Base-by-base conservation (phyloP, 257 asterid genomes). In the Plantago major region DNA sequence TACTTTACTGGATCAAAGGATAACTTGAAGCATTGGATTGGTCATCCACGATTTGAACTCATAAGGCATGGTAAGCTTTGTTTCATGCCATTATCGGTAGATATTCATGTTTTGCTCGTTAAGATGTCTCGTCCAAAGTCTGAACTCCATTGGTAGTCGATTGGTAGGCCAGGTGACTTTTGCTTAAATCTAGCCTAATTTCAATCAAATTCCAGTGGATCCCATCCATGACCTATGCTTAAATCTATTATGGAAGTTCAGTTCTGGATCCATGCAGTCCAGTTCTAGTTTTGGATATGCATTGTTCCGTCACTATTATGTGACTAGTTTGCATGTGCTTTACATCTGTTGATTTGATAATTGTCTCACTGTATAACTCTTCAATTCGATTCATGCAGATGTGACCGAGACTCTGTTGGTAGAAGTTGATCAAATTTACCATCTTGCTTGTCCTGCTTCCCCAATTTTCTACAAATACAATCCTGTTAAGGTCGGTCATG, bases 381-480 rank as follows among this genome's bases (percentile, higher is more conserved):
- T 14, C 37, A 16, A 44, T 49, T 56, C 46, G 19, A 18, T 22
- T 48, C 50, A 42, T 67, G 59, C 87, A 91, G 96, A 91, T 55
- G 91, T 91, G 71, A 91, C 98, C 1, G 98, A 91, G 82, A 70
- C 98, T 19, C 59, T 91, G 72, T 66, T 91, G 70, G 37, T 91
- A 42, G 98, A 91, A 72, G 96, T 88, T 69, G 98, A 91, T 74
- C 87, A 73, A 56, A 91, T 91, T 61, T 91, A 88, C 80, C 98
- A 91, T 78, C 98, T 91, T 72, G 98, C 98, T 69, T 91, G 98
- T 46, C 98, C 98, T 55, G 98, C 98, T 48, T 91, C 96, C 67
- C 98, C 96, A 9, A 86, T 91, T 49, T 88, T 88, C 68, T 91
- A 91, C 82, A 91, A 91, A 67, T 81, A 91, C 79, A 91, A 91